Conservation (phyloP, 176 grass and related monocot genomes). For the Eremochloa ophiuroides region DNA sequence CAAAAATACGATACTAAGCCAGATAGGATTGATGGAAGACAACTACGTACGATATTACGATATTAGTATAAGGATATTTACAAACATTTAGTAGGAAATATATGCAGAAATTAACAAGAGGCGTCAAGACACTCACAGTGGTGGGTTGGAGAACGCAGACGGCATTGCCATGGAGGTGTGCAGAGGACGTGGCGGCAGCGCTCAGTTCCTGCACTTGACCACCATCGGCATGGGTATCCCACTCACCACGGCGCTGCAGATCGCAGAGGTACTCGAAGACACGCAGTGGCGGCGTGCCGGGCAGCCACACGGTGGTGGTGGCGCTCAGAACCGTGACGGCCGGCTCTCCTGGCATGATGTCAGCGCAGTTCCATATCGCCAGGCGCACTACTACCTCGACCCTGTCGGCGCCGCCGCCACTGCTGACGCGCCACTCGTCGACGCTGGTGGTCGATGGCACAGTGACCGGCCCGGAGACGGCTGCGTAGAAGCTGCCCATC, state of each 20-base stretch:
- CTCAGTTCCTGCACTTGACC: constrained; percentile 31
- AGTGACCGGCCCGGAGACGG: not conserved
- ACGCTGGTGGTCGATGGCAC: not conserved
- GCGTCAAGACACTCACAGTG: constrained; percentile 37
- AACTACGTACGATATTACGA: not conserved
- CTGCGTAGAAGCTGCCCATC: constrained; percentile 32
- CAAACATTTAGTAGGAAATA: not conserved
- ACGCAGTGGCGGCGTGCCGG: not conserved
- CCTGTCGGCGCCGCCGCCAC: not conserved
- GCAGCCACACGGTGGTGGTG: constrained; percentile 30
- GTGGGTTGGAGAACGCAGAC: constrained; percentile 46
- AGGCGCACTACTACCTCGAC: constrained; percentile 19
- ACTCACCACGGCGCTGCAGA: constrained; percentile 17
- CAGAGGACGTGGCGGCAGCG: constrained; percentile 28
- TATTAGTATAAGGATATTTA: not conserved
- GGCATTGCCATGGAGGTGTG: constrained; percentile 24
- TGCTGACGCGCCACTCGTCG: not conserved
- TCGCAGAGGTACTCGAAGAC: constrained; percentile 50
- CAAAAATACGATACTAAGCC: not conserved
- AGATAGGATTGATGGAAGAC: not conserved
- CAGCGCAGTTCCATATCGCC: not conserved
- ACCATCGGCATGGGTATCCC: constrained; percentile 22
- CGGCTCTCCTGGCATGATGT: not conserved
- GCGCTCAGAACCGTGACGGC: constrained; percentile 23
- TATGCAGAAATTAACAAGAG: not conserved